These are phyloP conservation scores for Aureoboletus auriporus DNA, from an alignment of 768 basidiomycete species.

Conservation along the genomic window DNA sequence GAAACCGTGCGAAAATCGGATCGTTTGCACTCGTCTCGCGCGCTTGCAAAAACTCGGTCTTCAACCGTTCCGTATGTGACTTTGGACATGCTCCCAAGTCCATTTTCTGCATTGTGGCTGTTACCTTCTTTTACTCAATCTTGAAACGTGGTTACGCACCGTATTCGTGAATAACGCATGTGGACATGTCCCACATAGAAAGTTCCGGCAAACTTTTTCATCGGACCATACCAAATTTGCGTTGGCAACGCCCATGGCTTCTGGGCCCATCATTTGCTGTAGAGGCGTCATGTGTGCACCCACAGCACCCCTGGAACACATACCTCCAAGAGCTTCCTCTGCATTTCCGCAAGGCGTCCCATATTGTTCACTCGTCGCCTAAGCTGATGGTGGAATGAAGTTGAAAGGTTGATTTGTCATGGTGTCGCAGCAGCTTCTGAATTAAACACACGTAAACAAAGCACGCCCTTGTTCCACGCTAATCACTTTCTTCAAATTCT, in stretches of 20 bases:
- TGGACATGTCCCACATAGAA: slow-evolving; percentile 97
- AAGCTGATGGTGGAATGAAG: slow-evolving; percentile 2
- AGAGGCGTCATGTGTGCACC: slow-evolving; percentile 2
- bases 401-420: slow-evolving; percentile 24
- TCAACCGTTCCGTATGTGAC: slow-evolving; percentile 90
- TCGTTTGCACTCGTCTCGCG: slow-evolving; percentile 72
- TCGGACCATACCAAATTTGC: slow-evolving; percentile 91
- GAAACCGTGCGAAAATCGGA: slow-evolving; percentile 82
- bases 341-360: slow-evolving; percentile 97
- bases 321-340: slow-evolving; percentile 83
- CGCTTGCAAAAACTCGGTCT: slow-evolving; percentile 82
- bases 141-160: slow-evolving; percentile 44
- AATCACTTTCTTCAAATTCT: too few species aligned
- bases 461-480: neutral
- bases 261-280: slow-evolving; percentile 99
- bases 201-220: slow-evolving; percentile 98
- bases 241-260: slow-evolving; percentile 96
- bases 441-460: slow-evolving; percentile 26
- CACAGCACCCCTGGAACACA: slow-evolving; percentile 32
- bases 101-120: slow-evolving; percentile 70
- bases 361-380: slow-evolving; percentile 40
- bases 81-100: slow-evolving; percentile 97
- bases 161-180: slow-evolving; percentile 98
- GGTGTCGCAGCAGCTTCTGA: slow-evolving; percentile 24
- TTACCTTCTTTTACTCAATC: neutral